Evolutionary conservation across 352 stramenopile species (phyloP).

Genomic region (Phytopythium litorale): DNA sequence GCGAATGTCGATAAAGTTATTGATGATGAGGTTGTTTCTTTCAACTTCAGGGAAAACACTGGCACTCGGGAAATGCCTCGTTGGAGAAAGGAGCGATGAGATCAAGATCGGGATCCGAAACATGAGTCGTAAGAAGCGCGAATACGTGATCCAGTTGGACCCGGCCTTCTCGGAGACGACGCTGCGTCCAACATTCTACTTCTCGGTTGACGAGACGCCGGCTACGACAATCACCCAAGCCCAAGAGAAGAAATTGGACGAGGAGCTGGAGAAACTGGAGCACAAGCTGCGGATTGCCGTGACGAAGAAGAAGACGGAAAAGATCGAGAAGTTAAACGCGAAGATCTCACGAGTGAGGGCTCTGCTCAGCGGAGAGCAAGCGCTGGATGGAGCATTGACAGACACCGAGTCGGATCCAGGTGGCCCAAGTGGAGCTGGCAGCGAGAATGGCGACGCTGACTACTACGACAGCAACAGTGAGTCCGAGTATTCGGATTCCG

Average conservation of each 20-base stretch:
- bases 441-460: constrained; percentile 29
- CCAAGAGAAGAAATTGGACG: constrained; percentile 88
- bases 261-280: constrained; percentile 88
- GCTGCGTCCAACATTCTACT: constrained; percentile 78
- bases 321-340: constrained; percentile 79
- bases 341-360: constrained; percentile 83
- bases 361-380: constrained; percentile 70
- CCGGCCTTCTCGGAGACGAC: constrained; percentile 56
- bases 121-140: constrained; percentile 83
- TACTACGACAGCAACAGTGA: constrained; percentile 86
- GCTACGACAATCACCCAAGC: constrained; percentile 83
- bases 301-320: constrained; percentile 89
- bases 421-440: constrained; percentile 22
- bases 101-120: constrained; percentile 86
- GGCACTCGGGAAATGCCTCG: constrained; percentile 78
- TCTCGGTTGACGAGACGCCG: constrained; percentile 79
- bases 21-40: constrained; percentile 6
- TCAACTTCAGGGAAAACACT: constrained; percentile 63
- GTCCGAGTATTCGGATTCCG: constrained; percentile 78
- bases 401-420: constrained; percentile 36
- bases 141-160: constrained; percentile 87
- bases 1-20: neutral
- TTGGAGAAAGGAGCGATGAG: constrained; percentile 79
- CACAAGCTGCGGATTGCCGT: constrained; percentile 86
- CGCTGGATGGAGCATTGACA: constrained; percentile 37